Base-by-base conservation (phyloP, 805 yeast species). In the Ogataea trehalophila region DNA sequence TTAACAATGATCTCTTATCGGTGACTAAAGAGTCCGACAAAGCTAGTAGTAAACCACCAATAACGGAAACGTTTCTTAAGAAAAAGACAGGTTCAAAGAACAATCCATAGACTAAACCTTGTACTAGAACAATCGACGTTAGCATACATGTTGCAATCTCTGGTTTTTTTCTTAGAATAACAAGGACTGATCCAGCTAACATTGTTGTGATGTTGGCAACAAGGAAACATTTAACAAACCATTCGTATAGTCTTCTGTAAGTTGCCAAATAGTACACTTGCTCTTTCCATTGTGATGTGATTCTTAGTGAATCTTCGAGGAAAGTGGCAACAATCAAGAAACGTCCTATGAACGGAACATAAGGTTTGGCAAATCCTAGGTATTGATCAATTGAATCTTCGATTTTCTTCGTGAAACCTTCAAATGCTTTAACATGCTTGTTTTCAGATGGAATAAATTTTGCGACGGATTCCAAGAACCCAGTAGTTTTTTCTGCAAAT, bases 241-340 rank as follows among this genome's bases (percentile, higher is more conserved):
- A 79, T 56, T 80, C 76, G 66, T 95, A 95, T 50, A 83, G 71
- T 57, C 83, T 87, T 63, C 95, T 81, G 72, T 81, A 86, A 56
- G 81, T 80, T 72, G 87, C 77, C 57, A 94, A 74, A 66, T 86
- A 92, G 65, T 80, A 85, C 22, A 88, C 87, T 68, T 92, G 99
- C 60, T 88, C 96, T 34, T 76, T 67, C 97, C 97, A 92, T 70
- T 91, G 97, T 6, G 89, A 71, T 45, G 82, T 57, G 59, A 92
- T 87, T 66, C 99, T 79, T 45, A 84, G 64, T 3, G 96, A 79
- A 62, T 94, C 98, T 69, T 92, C 98, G 55, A 81, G 79, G 64
- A 91, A 92, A 0, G 98, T 94, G 42, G 96, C 95, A 47, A 92
- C 96, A 52, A 92, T 91, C 55, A 91, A 79, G 51, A 87, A 81